Evolutionary conservation across 1,284 basidiomycete species (phyloP).

Genomic region (Trametes polyzona): DNA sequence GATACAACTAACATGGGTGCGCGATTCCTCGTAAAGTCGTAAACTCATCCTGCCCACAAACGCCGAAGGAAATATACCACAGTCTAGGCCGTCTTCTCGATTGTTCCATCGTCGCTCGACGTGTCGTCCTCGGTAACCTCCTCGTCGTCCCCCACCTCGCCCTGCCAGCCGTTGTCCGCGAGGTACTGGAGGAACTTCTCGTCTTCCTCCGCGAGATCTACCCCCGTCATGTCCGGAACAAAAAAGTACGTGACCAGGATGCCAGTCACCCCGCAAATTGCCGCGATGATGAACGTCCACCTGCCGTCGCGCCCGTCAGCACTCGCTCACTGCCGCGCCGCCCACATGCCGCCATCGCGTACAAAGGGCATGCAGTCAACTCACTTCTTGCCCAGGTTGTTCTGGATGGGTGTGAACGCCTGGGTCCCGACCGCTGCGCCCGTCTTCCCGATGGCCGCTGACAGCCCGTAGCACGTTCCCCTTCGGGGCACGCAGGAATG

Average conservation of each 20-base stretch:
- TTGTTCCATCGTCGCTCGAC: conserved; percentile 16
- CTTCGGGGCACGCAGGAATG: conserved; percentile 40
- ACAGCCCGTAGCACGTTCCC: conserved; percentile 73
- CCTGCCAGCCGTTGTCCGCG: conserved; percentile 67
- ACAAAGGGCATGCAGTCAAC: conserved; percentile 11
- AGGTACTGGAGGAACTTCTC: conserved; percentile 64
- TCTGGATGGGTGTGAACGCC: conserved; percentile 77
- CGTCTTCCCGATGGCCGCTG: conserved; percentile 74
- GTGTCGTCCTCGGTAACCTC: conserved; percentile 35
- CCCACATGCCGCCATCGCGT: background rate
- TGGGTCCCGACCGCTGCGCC: conserved; percentile 81
- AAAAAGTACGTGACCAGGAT: conserved; percentile 72
- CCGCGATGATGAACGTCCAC: conserved; percentile 75
- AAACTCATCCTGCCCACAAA: background rate
- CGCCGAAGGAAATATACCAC: background rate
- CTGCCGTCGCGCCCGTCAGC: conserved; percentile 35
- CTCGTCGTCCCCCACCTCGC: conserved; percentile 59
- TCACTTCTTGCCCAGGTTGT: conserved; percentile 64
- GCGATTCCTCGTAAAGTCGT: no score
- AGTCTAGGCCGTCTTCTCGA: conserved; percentile 24
- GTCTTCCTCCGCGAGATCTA: conserved; percentile 73
- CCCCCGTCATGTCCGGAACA: conserved; percentile 69
- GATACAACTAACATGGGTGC: no score
- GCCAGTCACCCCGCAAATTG: conserved; percentile 66
- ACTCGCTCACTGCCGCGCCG: background rate